Conservation (phyloP, 805 yeast species). For the Pichia cabralensis region DNA sequence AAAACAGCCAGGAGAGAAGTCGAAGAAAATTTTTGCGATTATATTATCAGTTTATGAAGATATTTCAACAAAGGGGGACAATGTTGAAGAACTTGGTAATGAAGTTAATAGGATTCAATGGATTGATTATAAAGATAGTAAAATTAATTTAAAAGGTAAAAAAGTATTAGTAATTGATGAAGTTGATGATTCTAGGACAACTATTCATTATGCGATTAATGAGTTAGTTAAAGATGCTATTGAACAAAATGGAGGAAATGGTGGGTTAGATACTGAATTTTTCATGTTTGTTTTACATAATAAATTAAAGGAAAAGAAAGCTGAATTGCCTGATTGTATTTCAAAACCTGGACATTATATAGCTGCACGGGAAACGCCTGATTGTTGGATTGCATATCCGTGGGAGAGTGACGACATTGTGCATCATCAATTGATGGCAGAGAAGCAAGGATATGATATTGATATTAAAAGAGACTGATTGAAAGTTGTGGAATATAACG, state of each 20-base stretch:
- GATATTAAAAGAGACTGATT: slow-evolving; percentile 6
- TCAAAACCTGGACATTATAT: slow-evolving; percentile 48
- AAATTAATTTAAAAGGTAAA: slow-evolving; percentile 54
- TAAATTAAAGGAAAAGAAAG: slow-evolving; percentile 62
- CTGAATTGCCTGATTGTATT: slow-evolving; percentile 57
- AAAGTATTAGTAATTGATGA: slow-evolving; percentile 70
- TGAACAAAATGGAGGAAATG: slow-evolving; percentile 37
- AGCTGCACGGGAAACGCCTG: slow-evolving; percentile 69
- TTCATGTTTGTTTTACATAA: slow-evolving; percentile 74
- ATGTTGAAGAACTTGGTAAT: slow-evolving; percentile 50
- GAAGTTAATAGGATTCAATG: slow-evolving; percentile 72
- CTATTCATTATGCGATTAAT: slow-evolving; percentile 67
- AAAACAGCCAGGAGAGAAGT: slow-evolving; percentile 79
- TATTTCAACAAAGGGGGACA: slow-evolving; percentile 47
- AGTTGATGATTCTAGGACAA: slow-evolving; percentile 81
- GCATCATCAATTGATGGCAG: slow-evolving; percentile 59
- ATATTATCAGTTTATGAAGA: slow-evolving; percentile 89
- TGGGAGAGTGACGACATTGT: slow-evolving; percentile 79
- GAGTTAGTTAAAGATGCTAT: slow-evolving; percentile 66
- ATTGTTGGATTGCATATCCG: slow-evolving; percentile 79
- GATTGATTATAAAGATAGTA: slow-evolving; percentile 66
- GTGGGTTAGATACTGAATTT: slow-evolving; percentile 47
- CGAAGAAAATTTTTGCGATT: slow-evolving; percentile 89
- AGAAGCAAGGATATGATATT: slow-evolving; percentile 62
- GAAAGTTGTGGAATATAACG: too few relatives aligned